Conservation (phyloP, 2,329 filamentous ascomycete species). For the Nigrospora osmanthi region DNA sequence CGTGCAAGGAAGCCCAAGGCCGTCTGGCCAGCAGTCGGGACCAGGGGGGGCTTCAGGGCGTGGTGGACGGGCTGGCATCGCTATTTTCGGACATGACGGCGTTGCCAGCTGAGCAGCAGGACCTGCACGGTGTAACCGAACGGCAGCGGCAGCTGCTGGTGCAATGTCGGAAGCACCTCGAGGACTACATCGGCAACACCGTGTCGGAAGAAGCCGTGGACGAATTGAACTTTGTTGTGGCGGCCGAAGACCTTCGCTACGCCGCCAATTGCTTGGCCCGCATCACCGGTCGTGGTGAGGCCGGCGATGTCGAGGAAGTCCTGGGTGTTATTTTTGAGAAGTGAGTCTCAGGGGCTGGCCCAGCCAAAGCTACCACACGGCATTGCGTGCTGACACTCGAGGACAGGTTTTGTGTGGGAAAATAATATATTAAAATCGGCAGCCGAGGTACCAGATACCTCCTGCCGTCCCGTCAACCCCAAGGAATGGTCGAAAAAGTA, state of each 20-base stretch:
- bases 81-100: constrained; percentile 66
- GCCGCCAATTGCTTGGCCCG: constrained; percentile 74
- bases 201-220: constrained; percentile 13
- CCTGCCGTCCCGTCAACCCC: no score
- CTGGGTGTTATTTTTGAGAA: constrained; percentile 97
- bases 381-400: background rate
- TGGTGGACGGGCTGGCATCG: constrained; percentile 59
- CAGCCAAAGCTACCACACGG: background rate
- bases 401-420: constrained; percentile 48
- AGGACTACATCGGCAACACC: constrained; percentile 62
- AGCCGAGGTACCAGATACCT: background rate
- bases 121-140: constrained; percentile 84
- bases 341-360: constrained; percentile 41
- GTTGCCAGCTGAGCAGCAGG: constrained; percentile 64
- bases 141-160: constrained; percentile 77
- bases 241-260: constrained; percentile 78
- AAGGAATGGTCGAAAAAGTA: no score
- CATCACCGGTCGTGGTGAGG: constrained; percentile 80
- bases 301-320: constrained; percentile 89
- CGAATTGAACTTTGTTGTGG: constrained; percentile 33
- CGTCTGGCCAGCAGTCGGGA: constrained; percentile 7
- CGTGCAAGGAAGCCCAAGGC: constrained; percentile 55
- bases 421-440: constrained; percentile 23
- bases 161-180: constrained; percentile 63
- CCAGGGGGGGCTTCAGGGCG: constrained; percentile 54